Evolutionary conservation across 2,329 filamentous ascomycete species (phyloP).

Genomic region (Aureobasidium sp.): DNA sequence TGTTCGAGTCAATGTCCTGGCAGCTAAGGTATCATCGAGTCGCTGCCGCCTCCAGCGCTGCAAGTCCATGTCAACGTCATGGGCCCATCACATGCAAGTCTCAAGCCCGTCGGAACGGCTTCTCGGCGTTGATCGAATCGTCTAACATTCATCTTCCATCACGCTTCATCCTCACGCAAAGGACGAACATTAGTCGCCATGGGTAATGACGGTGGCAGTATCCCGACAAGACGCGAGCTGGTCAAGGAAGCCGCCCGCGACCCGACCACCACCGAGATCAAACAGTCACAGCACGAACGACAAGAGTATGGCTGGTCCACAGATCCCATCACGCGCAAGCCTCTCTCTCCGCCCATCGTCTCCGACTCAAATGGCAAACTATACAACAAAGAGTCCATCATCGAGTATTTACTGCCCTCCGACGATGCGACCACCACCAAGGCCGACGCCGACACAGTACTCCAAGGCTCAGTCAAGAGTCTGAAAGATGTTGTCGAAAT

Average conservation of each 20-base stretch:
- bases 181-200: constrained; percentile 42
- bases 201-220: constrained; percentile 96
- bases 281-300: constrained; percentile 79
- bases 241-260: constrained; percentile 86
- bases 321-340: constrained; percentile 76
- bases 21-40: background rate
- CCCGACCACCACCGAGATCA: constrained; percentile 76
- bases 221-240: constrained; percentile 89
- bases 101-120: background rate
- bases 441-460: constrained; percentile 55
- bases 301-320: constrained; percentile 80
- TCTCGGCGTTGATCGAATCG: background rate
- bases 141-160: background rate
- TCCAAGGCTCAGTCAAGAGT: constrained; percentile 61
- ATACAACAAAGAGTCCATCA: constrained; percentile 85
- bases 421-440: constrained; percentile 42
- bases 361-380: constrained; percentile 78
- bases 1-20: background rate
- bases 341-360: constrained; percentile 67
- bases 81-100: constrained; percentile 8
- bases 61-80: constrained; percentile 1
- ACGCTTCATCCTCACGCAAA: no score
- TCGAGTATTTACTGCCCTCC: constrained; percentile 58
- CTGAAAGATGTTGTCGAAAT: constrained; percentile 83
- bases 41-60: background rate